Evolutionary conservation across 805 yeast genomes (phyloP), one percentile per base, ranked within the genome.

Genomic region (Yarrowia sp.): DNA sequence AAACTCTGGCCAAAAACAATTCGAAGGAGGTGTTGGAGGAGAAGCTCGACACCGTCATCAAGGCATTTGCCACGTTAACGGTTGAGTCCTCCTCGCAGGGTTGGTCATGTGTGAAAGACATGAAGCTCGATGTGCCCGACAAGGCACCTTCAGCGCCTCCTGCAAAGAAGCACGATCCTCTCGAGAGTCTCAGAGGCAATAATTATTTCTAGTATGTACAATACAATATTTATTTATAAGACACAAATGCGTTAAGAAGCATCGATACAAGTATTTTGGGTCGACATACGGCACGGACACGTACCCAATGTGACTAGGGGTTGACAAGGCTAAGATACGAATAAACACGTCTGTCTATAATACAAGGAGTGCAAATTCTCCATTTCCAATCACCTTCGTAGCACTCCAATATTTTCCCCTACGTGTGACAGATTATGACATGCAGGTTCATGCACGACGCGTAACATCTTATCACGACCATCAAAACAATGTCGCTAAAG

Each of bases 371-470:
- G n/a, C n/a, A n/a, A n/a, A n/a, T n/a, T n/a, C n/a, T n/a, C n/a
- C n/a, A n/a, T n/a, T n/a, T n/a, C n/a, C n/a, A n/a, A n/a, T n/a
- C n/a, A n/a, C n/a, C n/a, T n/a, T n/a, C n/a, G n/a, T n/a, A n/a
- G n/a, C n/a, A n/a, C n/a, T n/a, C n/a, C n/a, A n/a, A n/a, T n/a
- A n/a, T n/a, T n/a, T n/a, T n/a, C n/a, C n/a, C n/a, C n/a, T n/a
- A n/a, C n/a, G n/a, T n/a, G n/a, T n/a, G 8, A 16, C 27, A 19
- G 53, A 19, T 46, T 46, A 46, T 19, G 29, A 31, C 16, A 19
- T 47, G 55, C 55, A 32, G 13, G 38, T 14, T 47, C 31, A 51
- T 35, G 58, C 58, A 51, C 42, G 58, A 51, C 42, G 42, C 58
- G 42, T 24, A 19, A 19, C 24, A 27, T 6, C n/a, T 18, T 7